These are phyloP conservation scores for Eragrostis curvula DNA, from an alignment of 176 grass and related monocot species.

Conservation along the genomic window DNA sequence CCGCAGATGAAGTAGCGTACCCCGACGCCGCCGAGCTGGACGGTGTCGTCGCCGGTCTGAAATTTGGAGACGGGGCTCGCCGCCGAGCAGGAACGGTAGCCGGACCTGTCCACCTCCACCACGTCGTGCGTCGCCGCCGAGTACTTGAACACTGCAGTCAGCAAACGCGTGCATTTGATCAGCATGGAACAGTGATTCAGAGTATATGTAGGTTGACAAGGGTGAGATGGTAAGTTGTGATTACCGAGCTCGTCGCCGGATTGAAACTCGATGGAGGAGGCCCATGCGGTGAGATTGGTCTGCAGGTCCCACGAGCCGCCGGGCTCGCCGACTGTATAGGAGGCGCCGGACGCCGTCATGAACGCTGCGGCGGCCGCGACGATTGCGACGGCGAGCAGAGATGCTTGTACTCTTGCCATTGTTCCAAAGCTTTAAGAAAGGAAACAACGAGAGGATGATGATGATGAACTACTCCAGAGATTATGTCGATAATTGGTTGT, in stretches of 20 bases:
- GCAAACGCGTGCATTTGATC: no score
- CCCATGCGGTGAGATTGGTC: slow-evolving; percentile 52
- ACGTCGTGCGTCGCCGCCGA: slow-evolving; percentile 36
- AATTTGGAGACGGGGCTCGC: not conserved
- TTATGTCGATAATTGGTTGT: not conserved
- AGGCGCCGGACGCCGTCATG: slow-evolving; percentile 6
- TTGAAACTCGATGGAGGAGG: slow-evolving; percentile 43
- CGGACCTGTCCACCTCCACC: slow-evolving; percentile 40
- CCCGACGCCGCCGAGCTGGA: not conserved
- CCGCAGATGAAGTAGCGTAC: slow-evolving; percentile 38
- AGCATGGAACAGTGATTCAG: no score
- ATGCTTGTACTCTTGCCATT: not conserved
- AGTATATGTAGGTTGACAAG: no score
- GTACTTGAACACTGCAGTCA: slow-evolving; percentile 33
- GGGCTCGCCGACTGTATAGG: slow-evolving; percentile 46
- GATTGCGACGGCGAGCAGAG: slow-evolving; percentile 5
- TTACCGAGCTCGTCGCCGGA: slow-evolving; percentile 24
- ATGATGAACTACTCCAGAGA: no score
- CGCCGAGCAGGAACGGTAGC: slow-evolving; percentile 31
- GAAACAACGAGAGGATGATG: not conserved
- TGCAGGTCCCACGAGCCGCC: slow-evolving; percentile 41
- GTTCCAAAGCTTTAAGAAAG: no score
- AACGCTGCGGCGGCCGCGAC: not conserved
- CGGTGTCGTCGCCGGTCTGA: not conserved
- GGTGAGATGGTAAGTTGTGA: no score